A percentile compares a stretch with the other conserved stretches of the same genome.
These are phyloP conservation scores for Linnemannia exigua DNA, from an alignment of 192 early-diverging fungal species.

Conservation along the genomic window DNA sequence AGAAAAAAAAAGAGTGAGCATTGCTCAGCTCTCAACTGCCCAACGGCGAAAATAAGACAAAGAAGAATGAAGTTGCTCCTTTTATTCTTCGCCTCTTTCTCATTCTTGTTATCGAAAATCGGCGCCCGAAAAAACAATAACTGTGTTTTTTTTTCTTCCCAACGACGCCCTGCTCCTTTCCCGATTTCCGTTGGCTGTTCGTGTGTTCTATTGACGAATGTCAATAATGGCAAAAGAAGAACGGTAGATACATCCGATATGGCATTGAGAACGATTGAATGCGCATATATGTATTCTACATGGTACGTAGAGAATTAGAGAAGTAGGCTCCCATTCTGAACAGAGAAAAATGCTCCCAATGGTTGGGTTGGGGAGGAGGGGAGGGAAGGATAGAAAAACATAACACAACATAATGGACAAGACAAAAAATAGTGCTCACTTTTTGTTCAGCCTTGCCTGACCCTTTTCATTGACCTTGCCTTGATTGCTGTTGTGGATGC, in stretches of 20 bases:
- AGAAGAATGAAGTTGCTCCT: background rate
- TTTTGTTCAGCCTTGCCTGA: background rate
- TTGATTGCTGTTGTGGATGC: background rate
- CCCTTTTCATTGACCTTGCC: background rate
- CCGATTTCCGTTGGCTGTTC: no score
- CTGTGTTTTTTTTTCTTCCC: no score
- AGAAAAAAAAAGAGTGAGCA: background rate
- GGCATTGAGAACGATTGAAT: no score
- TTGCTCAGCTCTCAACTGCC: background rate
- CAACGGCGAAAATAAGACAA: background rate
- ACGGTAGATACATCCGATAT: no score
- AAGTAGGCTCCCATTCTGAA: no score
- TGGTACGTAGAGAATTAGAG: no score
- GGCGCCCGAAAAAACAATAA: background rate
- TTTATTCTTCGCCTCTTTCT: background rate
- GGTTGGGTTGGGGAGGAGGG: background rate
- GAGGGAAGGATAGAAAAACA: conserved; percentile 6
- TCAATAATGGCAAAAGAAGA: no score
- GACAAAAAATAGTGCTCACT: background rate
- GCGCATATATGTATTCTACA: no score
- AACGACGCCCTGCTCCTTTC: no score
- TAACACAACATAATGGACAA: no score
- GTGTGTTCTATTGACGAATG: no score
- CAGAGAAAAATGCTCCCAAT: background rate
- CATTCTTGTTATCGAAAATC: background rate